Evolutionary conservation across 345 rosid species (phyloP), one percentile per base, ranked within the genome.

Genomic region (Boechera retrofracta): DNA sequence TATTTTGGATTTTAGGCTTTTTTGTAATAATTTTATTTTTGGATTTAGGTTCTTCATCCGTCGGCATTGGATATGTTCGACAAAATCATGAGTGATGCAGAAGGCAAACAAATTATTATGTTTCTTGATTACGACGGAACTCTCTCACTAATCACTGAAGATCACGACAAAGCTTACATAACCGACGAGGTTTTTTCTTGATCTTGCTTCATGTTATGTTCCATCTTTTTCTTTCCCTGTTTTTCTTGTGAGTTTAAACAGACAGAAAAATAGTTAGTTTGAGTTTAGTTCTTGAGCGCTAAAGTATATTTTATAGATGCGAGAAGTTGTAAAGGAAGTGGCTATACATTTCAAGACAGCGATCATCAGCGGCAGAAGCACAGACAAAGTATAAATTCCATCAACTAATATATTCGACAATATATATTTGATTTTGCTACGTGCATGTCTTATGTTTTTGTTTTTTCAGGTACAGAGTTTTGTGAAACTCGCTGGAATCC

Each of bases 51-150:
- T 60, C 74, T 6, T 68, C 68, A 91, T 76, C 97, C 98, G 0
- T 94, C 96, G 8, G 98, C 98, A 26, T 76, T 94, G 73, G 83
- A 52, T 68, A 85, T 77, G 89, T 90, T 94, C 32, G 87, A 87
- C 67, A 79, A 86, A 68, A 91, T 94, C 52, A 82, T 73, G 41
- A 78, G 68, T 42, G 86, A 86, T 9, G 86, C 94, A 2, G 66
- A 75, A 61, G 96, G 96, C 76, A 94, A 90, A 74, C 81, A 90
- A 64, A 85, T 91, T 49, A 87, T 89, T 5, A 87, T 91, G 98
- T 94, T 94, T 62, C 85, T 94, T 28, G 97, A 94, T 77, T 94
- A 94, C 49, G 98, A 94, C 32, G 97, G 97, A 10, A 94, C 98
- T 5, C 91, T 94, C 24, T 88, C 98, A 1, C 94, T 85, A 16